phyloP scores from a whole-genome alignment of 169 alveolate genomes.

The Plasmodium chabaudi region DNA sequence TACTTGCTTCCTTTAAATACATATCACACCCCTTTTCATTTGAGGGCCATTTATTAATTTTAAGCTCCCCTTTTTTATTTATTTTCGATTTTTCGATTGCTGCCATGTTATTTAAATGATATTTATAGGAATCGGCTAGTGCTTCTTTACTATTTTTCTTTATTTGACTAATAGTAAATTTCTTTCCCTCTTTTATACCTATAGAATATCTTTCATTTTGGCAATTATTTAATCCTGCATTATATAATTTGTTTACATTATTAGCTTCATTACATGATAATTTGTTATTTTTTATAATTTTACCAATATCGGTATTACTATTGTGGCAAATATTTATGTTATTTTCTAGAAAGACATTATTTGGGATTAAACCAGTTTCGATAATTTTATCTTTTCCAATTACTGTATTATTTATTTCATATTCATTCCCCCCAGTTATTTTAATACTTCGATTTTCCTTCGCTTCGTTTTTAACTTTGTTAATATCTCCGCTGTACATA shows the following conservation, averaged over 20 bases:
- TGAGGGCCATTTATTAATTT: background rate
- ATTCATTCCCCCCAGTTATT: background rate
- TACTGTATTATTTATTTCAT: background rate
- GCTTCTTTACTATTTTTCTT: background rate
- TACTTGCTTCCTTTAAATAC: background rate
- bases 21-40: background rate
- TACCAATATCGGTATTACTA: background rate
- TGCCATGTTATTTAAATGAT: constrained; percentile 56
- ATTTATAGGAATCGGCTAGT: constrained; percentile 38
- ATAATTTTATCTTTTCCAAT: background rate
- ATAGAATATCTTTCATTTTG: background rate
- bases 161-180: background rate
- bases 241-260: background rate
- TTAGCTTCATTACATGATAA: background rate
- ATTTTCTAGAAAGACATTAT: too few species aligned
- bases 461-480: background rate
- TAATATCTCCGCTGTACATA: background rate
- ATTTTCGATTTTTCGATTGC: constrained; percentile 9
- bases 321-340: background rate
- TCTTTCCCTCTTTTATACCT: background rate
- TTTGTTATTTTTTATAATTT: background rate
- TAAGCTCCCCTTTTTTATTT: constrained; percentile 17
- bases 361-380: too few species aligned
- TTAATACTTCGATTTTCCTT: too few species aligned
- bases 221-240: background rate